Evolutionary conservation across 2,329 filamentous ascomycete genomes (phyloP).

Genomic region (Fusarium nygamai): DNA sequence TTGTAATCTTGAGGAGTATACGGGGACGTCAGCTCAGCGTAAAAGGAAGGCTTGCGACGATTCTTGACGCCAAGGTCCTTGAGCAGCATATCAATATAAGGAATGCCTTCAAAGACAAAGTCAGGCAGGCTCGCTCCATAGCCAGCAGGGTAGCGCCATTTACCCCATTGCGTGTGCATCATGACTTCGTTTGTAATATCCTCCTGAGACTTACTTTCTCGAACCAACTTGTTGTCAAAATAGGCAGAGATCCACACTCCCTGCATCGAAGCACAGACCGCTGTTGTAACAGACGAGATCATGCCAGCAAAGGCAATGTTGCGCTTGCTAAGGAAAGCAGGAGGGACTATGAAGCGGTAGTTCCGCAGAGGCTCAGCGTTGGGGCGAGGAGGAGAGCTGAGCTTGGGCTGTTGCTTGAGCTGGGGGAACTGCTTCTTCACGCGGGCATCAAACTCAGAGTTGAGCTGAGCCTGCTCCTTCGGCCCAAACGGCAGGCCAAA

Average conservation of each 20-base stretch:
- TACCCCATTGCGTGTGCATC: conserved; percentile 1
- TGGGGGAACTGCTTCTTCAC: background rate
- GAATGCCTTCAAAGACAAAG: background rate
- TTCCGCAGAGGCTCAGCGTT: background rate
- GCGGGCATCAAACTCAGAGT: background rate
- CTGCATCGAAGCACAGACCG: background rate
- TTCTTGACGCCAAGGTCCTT: background rate
- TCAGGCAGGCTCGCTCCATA: background rate
- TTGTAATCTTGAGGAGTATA: background rate
- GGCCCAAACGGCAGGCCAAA: background rate
- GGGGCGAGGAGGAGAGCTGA: background rate
- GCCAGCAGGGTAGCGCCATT: conserved; percentile 3
- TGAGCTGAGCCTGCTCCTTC: background rate
- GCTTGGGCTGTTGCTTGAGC: background rate
- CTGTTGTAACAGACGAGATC: background rate
- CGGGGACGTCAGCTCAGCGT: background rate
- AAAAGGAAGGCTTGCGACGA: background rate
- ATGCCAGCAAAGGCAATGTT: conserved; percentile 1
- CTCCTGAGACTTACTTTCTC: background rate
- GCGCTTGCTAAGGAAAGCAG: background rate
- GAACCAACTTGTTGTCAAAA: background rate
- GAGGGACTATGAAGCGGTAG: background rate
- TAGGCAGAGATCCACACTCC: conserved; percentile 2
- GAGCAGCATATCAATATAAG: conserved; percentile 6
- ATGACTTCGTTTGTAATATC: background rate